Base-by-base conservation (phyloP, 2,329 filamentous ascomycete species). In the Teratosphaeria viscida region DNA sequence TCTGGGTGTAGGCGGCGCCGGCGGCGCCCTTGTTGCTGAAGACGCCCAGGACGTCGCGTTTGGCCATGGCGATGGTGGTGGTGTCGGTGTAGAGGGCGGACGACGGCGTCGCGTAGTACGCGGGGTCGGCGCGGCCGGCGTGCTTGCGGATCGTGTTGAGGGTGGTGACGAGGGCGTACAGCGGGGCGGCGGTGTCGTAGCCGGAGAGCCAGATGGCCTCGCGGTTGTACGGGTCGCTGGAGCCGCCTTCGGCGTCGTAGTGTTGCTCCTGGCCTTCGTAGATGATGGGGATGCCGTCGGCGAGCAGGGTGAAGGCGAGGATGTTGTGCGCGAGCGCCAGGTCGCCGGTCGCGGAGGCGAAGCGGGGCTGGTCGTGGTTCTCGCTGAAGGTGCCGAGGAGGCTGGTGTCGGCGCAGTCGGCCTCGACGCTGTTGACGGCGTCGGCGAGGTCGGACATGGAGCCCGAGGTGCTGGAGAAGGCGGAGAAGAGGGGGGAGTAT, bases 201-300 rank as follows among this genome's bases (percentile, higher is more conserved):
- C 67, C 67, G 16, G 70, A 70, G 8, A 73, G 64, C 76, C 75
- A 78, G 23, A 74, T 64, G 1, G 75, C 75, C 62, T 77, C 76
- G 49, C 76, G 71, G 54, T 76, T 76, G 57, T 68, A 71, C 0
- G 75, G 75, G 34, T 72, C 72, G 11, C 62, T 64, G 16, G 61
- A 59, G 35, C 68, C 70, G 39, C 73, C 73, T 14, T 63, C 32
- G 11, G 67, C 67, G 1, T 74, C 69, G 68, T 79, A 84, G 61
- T 80, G 82, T 66, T 87, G 85, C 71, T 87, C 85, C 62, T 85
- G 82, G 32, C 85, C 85, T 64, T 85, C 80, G 71, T 87, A 88
- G 37, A 87, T 77, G 59, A 86, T 82, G 1, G 84, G 84, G 47
- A 87, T 82, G 23, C 85, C 85, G 58, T 85, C 77, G 2, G 75